A percentile compares a stretch with the other conserved stretches of the same genome.
Evolutionary conservation across 2,329 filamentous ascomycete species (phyloP).

Genomic region (Microdochium bolleyi): DNA sequence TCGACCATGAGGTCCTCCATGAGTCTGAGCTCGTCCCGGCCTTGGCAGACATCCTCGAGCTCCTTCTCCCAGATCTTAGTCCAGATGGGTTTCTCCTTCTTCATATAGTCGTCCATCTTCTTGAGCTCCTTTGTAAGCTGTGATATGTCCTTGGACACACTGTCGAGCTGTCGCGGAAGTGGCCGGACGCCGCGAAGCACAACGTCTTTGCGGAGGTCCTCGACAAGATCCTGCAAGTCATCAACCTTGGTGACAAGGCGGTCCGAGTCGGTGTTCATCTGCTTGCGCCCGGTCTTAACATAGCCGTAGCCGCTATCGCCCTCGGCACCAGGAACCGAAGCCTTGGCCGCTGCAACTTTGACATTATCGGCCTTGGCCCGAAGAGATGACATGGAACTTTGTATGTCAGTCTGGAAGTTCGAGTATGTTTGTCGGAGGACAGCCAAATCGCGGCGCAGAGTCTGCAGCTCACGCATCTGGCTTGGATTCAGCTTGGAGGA

Average conservation of each 20-base stretch:
- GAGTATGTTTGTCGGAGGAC: constrained; percentile 90
- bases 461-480: constrained; percentile 73
- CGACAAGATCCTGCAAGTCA: constrained; percentile 92
- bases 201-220: constrained; percentile 95
- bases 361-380: constrained; percentile 75
- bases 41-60: constrained; percentile 89
- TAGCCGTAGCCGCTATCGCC: constrained; percentile 78
- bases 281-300: constrained; percentile 80
- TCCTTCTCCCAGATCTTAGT: constrained; percentile 99
- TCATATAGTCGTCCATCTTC: constrained; percentile 89
- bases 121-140: constrained; percentile 77
- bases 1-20: constrained; percentile 93
- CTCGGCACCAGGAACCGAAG: constrained; percentile 62
- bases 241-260: constrained; percentile 87
- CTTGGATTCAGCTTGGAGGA: constrained; percentile 41
- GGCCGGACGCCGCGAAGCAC: constrained; percentile 88
- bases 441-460: constrained; percentile 78
- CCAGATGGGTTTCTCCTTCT: constrained; percentile 90
- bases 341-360: constrained; percentile 66
- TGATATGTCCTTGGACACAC: constrained; percentile 81
- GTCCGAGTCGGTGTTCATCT: constrained; percentile 80
- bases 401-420: constrained; percentile 80
- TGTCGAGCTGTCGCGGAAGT: constrained; percentile 80
- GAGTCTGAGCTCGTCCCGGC: constrained; percentile 88
- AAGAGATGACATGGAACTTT: constrained; percentile 77